A percentile compares a stretch with the other conserved stretches of the same genome.
Evolutionary conservation across 768 basidiomycete genomes (phyloP).

Genomic region (Sarcomyxa edulis): DNA sequence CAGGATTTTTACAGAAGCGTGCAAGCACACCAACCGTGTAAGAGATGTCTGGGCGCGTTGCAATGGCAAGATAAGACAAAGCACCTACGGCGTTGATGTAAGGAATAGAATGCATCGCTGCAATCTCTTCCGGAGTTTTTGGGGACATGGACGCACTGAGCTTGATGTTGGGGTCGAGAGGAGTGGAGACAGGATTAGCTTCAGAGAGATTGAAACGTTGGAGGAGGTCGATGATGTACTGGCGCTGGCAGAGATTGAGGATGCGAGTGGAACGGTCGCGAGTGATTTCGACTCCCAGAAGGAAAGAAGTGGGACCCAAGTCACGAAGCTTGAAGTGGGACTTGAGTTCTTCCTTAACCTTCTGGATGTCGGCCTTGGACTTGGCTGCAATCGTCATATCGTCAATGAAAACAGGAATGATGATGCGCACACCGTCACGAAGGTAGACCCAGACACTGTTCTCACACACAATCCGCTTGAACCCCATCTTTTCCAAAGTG

Average conservation of each 20-base stretch:
- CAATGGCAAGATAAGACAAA: conserved; percentile 22
- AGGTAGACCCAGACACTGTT: conserved; percentile 21
- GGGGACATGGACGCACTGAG: conserved; percentile 16
- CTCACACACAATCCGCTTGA: conserved; percentile 16
- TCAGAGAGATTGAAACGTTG: conserved; percentile 19
- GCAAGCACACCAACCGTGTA: conserved; percentile 14
- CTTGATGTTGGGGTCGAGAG: conserved; percentile 19
- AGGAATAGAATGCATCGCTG: conserved; percentile 19
- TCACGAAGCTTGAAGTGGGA: conserved; percentile 22
- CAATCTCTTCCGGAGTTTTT: conserved; percentile 13
- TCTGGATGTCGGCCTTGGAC: conserved; percentile 8
- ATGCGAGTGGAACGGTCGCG: conserved; percentile 13
- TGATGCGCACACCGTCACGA: conserved; percentile 15
- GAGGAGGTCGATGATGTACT: conserved; percentile 20
- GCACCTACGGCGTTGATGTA: conserved; percentile 24
- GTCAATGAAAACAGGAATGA: conserved; percentile 25
- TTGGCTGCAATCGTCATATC: conserved; percentile 23
- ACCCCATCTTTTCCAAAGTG: conserved; percentile 15
- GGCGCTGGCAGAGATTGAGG: conserved; percentile 19
- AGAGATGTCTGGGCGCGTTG: conserved; percentile 21
- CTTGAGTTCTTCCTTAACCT: conserved; percentile 17
- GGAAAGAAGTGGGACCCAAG: conserved; percentile 16
- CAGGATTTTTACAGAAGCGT: conserved; percentile 20
- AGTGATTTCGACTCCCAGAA: conserved; percentile 25
- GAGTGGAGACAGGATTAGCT: conserved; percentile 24